Conservation (phyloP, 129 eudicot genomes). For the Glebionis coronaria region DNA sequence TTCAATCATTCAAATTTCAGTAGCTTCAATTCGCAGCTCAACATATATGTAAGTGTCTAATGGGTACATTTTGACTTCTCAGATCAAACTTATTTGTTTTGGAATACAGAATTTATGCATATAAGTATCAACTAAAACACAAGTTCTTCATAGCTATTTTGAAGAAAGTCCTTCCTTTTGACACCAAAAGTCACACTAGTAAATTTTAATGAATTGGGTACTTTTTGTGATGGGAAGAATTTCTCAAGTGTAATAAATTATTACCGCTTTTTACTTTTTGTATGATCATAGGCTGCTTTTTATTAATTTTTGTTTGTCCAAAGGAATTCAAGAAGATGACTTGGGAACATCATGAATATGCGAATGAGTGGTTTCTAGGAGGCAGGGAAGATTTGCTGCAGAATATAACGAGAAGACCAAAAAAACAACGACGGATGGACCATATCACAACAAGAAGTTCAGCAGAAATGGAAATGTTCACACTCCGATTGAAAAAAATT, state of each 20-base stretch:
- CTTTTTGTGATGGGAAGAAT: background rate
- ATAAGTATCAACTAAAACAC: background rate
- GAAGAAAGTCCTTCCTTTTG: background rate
- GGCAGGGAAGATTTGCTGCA: slow-evolving; percentile 9
- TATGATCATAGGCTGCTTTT: background rate
- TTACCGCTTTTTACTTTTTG: background rate
- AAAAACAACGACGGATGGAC: background rate
- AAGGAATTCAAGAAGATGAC: slow-evolving; percentile 23
- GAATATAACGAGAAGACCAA: slow-evolving; percentile 20
- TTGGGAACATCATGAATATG: slow-evolving; percentile 25
- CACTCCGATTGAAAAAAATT: slow-evolving; percentile 5
- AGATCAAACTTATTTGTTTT: slow-evolving; percentile 2
- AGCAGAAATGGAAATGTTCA: slow-evolving; percentile 10
- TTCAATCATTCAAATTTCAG: slow-evolving; percentile 21
- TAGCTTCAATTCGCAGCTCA: slow-evolving; percentile 30
- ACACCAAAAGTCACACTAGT: background rate
- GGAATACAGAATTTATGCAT: background rate
- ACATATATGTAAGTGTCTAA: slow-evolving; percentile 22
- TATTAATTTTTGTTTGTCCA: background rate
- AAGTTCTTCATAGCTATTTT: background rate
- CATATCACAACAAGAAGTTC: background rate
- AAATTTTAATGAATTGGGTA: background rate
- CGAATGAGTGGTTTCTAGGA: slow-evolving; percentile 27
- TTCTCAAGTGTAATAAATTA: background rate
- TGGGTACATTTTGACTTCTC: background rate